Conservation (phyloP, 306 rosid species). For the Hippophae rhamnoides region DNA sequence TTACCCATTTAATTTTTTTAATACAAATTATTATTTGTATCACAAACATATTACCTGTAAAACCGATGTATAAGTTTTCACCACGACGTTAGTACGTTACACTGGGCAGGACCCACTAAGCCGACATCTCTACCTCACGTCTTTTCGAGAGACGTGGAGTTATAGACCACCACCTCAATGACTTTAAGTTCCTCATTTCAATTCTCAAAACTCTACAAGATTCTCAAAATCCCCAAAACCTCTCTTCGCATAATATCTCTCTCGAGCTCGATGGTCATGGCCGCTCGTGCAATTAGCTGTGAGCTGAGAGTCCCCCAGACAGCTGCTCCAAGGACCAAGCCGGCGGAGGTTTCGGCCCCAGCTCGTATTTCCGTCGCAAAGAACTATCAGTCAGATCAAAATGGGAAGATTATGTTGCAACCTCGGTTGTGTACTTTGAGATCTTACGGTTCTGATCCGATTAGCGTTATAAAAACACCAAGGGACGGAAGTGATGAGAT, state of each 20-base stretch:
- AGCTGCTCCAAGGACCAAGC: slow-evolving; percentile 14
- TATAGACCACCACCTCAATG: slow-evolving; percentile 5
- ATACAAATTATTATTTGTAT: too few species aligned
- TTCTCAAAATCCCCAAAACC: slow-evolving; percentile 8
- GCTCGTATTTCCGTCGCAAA: slow-evolving; percentile 31
- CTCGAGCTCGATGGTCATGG: slow-evolving; percentile 29
- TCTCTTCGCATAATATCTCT: neutral
- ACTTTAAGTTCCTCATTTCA: neutral
- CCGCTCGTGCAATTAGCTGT: slow-evolving; percentile 35
- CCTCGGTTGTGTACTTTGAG: slow-evolving; percentile 79
- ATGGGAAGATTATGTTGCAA: slow-evolving; percentile 54
- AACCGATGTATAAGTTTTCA: too few species aligned
- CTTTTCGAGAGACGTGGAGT: slow-evolving; percentile 19
- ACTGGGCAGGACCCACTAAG: neutral
- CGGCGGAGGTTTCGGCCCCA: slow-evolving; percentile 21
- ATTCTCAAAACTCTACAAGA: neutral
- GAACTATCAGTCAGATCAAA: slow-evolving; percentile 26
- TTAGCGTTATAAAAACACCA: slow-evolving; percentile 30
- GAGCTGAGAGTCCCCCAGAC: slow-evolving; percentile 21
- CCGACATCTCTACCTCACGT: slow-evolving; percentile 5
- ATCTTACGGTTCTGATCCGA: slow-evolving; percentile 64
- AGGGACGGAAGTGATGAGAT: slow-evolving; percentile 32
- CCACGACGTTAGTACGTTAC: neutral
- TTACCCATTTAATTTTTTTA: too few species aligned
- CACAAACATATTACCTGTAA: too few species aligned